These are phyloP conservation scores for Parsonsia alboflavescens DNA, from an alignment of 257 asterid species.

Conservation along the genomic window DNA sequence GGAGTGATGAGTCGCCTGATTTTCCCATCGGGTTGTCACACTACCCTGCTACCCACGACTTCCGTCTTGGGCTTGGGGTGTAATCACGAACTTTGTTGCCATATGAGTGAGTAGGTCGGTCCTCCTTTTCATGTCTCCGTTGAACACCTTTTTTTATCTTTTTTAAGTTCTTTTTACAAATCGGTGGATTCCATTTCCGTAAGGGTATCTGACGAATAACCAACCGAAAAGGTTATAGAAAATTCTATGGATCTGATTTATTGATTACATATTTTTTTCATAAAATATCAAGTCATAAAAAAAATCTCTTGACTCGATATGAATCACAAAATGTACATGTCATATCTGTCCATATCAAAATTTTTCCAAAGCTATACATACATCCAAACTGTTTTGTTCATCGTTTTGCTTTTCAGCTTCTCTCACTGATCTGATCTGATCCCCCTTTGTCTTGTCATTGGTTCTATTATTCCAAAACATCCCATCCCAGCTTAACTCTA, in stretches of 20 bases:
- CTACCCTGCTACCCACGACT: conserved; percentile 5
- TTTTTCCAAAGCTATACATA: not conserved
- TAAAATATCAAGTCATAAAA: too few species aligned
- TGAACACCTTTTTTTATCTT: not conserved
- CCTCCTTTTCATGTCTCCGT: not conserved
- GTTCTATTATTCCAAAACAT: conserved; percentile 7
- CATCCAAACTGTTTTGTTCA: conserved; percentile 9
- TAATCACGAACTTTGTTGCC: not conserved
- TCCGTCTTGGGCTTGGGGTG: not conserved
- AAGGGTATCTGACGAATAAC: not conserved
- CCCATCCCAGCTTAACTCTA: conserved; percentile 10
- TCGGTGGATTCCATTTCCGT: not conserved
- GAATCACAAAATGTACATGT: too few species aligned
- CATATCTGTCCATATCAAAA: too few species aligned
- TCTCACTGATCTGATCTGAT: not conserved
- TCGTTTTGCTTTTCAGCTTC: not conserved
- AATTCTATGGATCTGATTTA: too few species aligned
- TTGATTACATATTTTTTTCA: too few species aligned
- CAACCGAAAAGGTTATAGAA: not conserved
- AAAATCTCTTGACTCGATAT: too few species aligned
- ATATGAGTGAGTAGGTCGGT: not conserved
- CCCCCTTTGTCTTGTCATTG: conserved; percentile 2
- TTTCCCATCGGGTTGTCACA: not conserved
- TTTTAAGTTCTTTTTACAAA: too few species aligned
- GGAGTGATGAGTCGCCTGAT: not conserved